These are phyloP conservation scores for Cladophialophora carrionii DNA, from an alignment of 2,329 filamentous ascomycete genomes.

Conservation along the genomic window DNA sequence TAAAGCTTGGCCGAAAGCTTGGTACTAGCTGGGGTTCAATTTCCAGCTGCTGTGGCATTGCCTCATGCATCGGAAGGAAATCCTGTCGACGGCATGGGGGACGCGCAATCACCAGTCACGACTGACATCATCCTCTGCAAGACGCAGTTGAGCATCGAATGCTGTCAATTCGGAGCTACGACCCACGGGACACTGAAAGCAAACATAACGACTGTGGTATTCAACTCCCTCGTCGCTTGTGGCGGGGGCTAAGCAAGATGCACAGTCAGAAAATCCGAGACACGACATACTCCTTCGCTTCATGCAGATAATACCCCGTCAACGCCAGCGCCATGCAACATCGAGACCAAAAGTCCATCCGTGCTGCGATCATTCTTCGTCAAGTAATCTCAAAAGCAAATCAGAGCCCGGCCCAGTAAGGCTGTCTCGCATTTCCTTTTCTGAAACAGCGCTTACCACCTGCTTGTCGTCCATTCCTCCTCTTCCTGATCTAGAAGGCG, in stretches of 20 bases:
- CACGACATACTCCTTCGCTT: conserved; percentile 25
- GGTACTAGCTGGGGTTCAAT: neutral
- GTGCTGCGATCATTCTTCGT: conserved; percentile 26
- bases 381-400: conserved; percentile 49
- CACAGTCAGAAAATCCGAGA: conserved; percentile 16
- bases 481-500: conserved; percentile 57
- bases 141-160: conserved; percentile 1
- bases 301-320: conserved; percentile 10
- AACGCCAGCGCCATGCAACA: conserved; percentile 24
- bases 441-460: conserved; percentile 77
- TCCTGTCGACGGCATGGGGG: neutral
- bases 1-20: conserved; percentile 16
- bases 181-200: neutral
- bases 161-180: neutral
- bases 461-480: conserved; percentile 72
- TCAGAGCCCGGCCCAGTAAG: conserved; percentile 61
- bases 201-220: neutral
- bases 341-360: conserved; percentile 15
- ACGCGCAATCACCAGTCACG: conserved; percentile 7
- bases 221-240: neutral
- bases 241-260: neutral
- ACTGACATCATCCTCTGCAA: conserved; percentile 12
- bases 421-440: conserved; percentile 74
- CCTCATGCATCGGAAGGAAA: neutral
- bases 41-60: neutral